A percentile compares a stretch with the other conserved stretches of the same genome.
phyloP scores from a whole-genome alignment of 1,139 yeast species.

The Pichia sp. region DNA sequence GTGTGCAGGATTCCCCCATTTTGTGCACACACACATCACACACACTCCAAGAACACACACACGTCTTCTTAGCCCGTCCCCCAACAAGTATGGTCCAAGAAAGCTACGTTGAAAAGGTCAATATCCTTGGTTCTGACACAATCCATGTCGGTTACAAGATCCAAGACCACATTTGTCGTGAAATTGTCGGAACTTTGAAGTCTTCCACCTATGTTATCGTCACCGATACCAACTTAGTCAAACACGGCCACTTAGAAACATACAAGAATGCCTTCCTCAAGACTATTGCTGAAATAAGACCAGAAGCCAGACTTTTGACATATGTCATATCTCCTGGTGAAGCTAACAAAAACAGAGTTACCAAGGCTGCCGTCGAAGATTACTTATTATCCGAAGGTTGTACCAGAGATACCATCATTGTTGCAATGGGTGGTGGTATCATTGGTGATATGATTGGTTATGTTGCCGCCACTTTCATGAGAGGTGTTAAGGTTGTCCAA shows the following conservation, averaged over 20 bases:
- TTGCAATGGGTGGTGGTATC: constrained; percentile 98
- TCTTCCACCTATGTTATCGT: constrained; percentile 92
- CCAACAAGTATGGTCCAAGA: constrained; percentile 12
- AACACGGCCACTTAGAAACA: constrained; percentile 56
- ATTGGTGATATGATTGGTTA: constrained; percentile 99
- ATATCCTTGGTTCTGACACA: constrained; percentile 76
- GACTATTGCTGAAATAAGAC: constrained; percentile 33
- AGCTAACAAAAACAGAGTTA: constrained; percentile 79
- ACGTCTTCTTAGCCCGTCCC: too few relatives aligned
- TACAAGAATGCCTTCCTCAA: constrained; percentile 39
- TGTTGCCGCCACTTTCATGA: constrained; percentile 98
- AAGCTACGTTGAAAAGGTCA: constrained; percentile 45
- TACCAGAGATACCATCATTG: constrained; percentile 91
- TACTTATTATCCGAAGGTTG: constrained; percentile 83
- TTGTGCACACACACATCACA: too few relatives aligned
- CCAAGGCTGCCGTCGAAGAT: constrained; percentile 94
- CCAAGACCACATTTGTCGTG: constrained; percentile 70
- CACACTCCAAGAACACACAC: too few relatives aligned
- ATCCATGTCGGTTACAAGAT: constrained; percentile 92
- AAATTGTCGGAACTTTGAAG: constrained; percentile 58
- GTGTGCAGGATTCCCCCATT: too few relatives aligned
- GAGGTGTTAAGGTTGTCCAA: constrained; percentile 95
- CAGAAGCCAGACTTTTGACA: constrained; percentile 60
- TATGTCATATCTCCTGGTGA: constrained; percentile 93
- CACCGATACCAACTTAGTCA: constrained; percentile 80